Evolutionary conservation across 2,329 filamentous ascomycete species (phyloP).

Genomic region (Alternaria infectoria): DNA sequence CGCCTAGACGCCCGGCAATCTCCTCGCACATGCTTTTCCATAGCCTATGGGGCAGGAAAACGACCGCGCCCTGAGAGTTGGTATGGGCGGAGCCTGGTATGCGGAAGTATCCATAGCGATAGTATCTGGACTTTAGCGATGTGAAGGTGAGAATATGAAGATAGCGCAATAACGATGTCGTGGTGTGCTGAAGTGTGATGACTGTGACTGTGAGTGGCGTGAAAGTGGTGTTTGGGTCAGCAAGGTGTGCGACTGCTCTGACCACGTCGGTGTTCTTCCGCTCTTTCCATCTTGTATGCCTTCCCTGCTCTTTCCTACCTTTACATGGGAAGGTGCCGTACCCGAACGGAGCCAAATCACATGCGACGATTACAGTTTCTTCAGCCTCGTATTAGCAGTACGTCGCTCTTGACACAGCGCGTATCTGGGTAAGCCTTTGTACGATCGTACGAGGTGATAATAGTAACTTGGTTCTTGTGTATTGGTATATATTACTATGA

Average conservation of each 20-base stretch:
- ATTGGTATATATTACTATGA: not conserved
- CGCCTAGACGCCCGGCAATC: not conserved
- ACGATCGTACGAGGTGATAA: not conserved
- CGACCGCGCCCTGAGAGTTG: not conserved
- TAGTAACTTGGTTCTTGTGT: not conserved
- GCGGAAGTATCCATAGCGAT: not conserved
- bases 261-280: not conserved
- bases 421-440: not conserved
- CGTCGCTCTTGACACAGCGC: not conserved
- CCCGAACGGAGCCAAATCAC: not conserved
- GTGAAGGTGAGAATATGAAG: not conserved
- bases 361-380: not conserved
- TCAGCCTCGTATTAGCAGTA: not conserved
- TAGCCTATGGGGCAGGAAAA: not conserved
- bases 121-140: not conserved
- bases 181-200: not conserved
- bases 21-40: not conserved
- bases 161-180: not conserved
- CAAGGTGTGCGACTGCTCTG: not conserved
- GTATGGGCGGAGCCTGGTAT: not conserved
- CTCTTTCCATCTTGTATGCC: not conserved
- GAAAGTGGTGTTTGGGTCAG: not conserved
- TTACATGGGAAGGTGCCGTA: not conserved
- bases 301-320: not conserved
- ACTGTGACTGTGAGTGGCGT: not conserved